phyloP scores from a whole-genome alignment of 1,284 basidiomycete species.

The Afroboletus lepidellus region DNA sequence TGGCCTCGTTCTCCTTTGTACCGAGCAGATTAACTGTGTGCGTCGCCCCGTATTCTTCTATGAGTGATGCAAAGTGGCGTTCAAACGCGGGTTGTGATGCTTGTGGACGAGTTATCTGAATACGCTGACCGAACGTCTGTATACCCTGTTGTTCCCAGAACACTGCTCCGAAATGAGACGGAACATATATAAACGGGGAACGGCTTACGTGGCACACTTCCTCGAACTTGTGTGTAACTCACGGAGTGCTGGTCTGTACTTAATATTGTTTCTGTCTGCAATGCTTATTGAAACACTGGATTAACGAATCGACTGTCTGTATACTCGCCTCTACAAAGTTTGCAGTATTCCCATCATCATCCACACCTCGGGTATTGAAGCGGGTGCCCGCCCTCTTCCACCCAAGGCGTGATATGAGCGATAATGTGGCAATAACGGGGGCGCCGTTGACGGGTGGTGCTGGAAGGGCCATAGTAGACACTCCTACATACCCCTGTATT shows the following conservation, averaged over 20 bases:
- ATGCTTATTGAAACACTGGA: conserved; percentile 10
- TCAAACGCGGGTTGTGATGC: conserved; percentile 97
- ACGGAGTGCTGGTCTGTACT: conserved; percentile 81
- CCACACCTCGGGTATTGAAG: conserved; percentile 96
- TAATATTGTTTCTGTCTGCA: conserved; percentile 87
- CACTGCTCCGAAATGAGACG: conserved; percentile 46
- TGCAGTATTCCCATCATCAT: conserved; percentile 96
- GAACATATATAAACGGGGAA: conserved; percentile 14
- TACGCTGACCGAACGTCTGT: conserved; percentile 86
- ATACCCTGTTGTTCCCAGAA: conserved; percentile 98
- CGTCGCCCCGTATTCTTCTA: conserved; percentile 77
- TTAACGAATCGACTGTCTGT: conserved; percentile 2
- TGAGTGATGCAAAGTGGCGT: conserved; percentile 84
- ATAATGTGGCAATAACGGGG: conserved; percentile 67
- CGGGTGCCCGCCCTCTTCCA: conserved; percentile 97
- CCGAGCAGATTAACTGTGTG: conserved; percentile 90
- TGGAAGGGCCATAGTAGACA: conserved; percentile 68
- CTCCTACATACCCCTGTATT: conserved; percentile 90
- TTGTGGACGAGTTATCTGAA: conserved; percentile 92
- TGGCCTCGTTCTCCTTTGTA: conserved; percentile 88
- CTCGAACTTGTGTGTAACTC: conserved; percentile 91
- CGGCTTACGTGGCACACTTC: conserved; percentile 85
- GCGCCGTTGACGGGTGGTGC: conserved; percentile 69
- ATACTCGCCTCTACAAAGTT: conserved; percentile 90
- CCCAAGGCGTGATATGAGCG: conserved; percentile 83